These are phyloP conservation scores for Polychytrium aggregatum DNA, from an alignment of 192 early-diverging fungal genomes.

Conservation along the genomic window DNA sequence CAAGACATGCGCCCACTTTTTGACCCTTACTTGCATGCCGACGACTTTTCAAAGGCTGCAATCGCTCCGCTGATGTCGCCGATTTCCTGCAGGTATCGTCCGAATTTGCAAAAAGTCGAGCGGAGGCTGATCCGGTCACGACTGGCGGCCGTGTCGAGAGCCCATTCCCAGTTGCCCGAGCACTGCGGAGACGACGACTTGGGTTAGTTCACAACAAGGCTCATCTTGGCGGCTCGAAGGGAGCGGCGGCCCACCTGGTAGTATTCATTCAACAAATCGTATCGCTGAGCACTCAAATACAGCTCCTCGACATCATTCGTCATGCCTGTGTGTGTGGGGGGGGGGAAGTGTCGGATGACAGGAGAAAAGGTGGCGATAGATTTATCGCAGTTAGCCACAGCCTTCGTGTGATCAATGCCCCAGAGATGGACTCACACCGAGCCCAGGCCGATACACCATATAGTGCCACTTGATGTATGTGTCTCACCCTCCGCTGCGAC, in stretches of 20 bases:
- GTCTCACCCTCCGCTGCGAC: too few species aligned
- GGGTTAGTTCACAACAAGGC: too few species aligned
- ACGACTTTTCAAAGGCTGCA: conserved; percentile 43
- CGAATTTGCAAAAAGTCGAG: conserved; percentile 36
- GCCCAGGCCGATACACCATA: too few species aligned
- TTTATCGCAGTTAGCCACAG: too few species aligned
- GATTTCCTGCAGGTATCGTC: conserved; percentile 25
- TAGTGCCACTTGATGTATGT: too few species aligned
- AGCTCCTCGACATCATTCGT: conserved; percentile 25
- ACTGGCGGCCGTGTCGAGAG: conserved; percentile 26
- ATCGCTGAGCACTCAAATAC: conserved; percentile 14
- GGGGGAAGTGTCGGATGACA: not conserved
- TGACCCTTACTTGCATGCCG: not conserved
- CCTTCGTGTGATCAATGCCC: too few species aligned
- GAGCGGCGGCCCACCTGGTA: conserved; percentile 33
- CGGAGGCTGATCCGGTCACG: conserved; percentile 30
- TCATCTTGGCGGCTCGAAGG: too few species aligned
- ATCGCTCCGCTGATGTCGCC: conserved; percentile 36
- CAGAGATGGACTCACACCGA: too few species aligned
- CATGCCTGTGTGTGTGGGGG: conserved; percentile 19
- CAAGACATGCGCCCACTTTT: not conserved
- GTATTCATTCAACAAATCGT: conserved; percentile 26
- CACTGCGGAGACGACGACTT: too few species aligned
- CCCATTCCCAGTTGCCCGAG: conserved; percentile 36
- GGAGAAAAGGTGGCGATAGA: too few species aligned